Base-by-base conservation (phyloP, 768 basidiomycete species). In the Mycena vitilis region DNA sequence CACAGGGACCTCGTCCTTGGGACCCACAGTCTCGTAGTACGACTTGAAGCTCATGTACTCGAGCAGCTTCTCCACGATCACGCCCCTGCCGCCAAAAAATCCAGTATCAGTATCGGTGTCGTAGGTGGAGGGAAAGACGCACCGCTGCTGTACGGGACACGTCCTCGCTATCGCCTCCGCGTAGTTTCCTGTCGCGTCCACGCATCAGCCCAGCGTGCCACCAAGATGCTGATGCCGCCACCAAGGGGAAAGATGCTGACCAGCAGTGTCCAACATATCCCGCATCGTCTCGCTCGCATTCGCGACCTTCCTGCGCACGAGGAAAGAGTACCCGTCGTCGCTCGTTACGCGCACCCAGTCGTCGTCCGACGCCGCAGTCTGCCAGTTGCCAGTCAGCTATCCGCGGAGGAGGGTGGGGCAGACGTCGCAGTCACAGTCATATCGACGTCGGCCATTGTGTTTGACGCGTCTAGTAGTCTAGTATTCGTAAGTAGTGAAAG, bases 31-130 rank as follows among this genome's bases (percentile, higher is more conserved):
- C 68, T 91, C 89, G 75, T 94, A 95, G 68, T 95, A 85, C 1
- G 89, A 82, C 80, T 93, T 96, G 84, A 92, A 96, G 38, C 87
- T 82, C 81, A 97, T 93, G 76, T 95, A 98, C 78, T 98, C 96
- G 48, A 95, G 85, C 60, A 97, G 83, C 75, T 95, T 96, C 79
- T 96, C 94, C 2, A 94, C 88, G 42, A 97, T 90, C 30, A 91
- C 86, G 11, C 84, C 89, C 37, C 89, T 89, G 70, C 0, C 13
- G 1, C 2, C 22, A 23, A 42, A 16, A n/a, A 37, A 30, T 30
- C 30, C 38, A 22, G 25, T 30, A 36, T 5, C 12, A 20, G 13
- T 38, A 40, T 15, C 25, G 30, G 30, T 37, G 58, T 20, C n/a
- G 11, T n/a, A n/a, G n/a, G n/a, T n/a, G n/a, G n/a, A n/a, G n/a